A percentile compares a stretch with the other conserved stretches of the same genome.
These are phyloP conservation scores for Candida berthetii DNA, from an alignment of 805 yeast genomes.

Conservation along the genomic window DNA sequence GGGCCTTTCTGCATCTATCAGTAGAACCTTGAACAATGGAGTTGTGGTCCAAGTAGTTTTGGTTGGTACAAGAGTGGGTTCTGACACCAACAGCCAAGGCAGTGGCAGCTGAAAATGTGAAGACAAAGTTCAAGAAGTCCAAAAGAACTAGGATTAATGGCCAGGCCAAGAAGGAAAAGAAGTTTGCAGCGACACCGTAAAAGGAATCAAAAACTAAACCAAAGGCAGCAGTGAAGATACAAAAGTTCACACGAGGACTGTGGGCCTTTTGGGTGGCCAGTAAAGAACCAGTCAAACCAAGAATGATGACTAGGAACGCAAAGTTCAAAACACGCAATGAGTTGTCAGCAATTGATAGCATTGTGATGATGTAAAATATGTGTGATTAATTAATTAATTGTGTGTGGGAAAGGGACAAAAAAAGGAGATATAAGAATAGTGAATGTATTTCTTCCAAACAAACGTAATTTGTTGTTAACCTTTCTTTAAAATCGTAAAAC, in stretches of 20 bases:
- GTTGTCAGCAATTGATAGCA: slow-evolving; percentile 66
- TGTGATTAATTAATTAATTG: neutral
- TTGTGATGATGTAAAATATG: neutral
- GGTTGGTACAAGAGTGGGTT: slow-evolving; percentile 79
- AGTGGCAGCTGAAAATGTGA: slow-evolving; percentile 92
- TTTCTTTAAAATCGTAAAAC: neutral
- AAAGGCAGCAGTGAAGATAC: slow-evolving; percentile 82
- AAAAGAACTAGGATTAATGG: slow-evolving; percentile 69
- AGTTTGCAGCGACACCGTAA: slow-evolving; percentile 74
- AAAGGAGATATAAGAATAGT: too few relatives aligned
- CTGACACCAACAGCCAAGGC: slow-evolving; percentile 90
- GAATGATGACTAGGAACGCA: slow-evolving; percentile 65
- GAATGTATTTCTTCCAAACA: too few relatives aligned
- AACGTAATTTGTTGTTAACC: neutral
- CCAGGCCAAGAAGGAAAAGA: slow-evolving; percentile 78
- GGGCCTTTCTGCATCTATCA: slow-evolving; percentile 93
- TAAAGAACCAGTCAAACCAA: slow-evolving; percentile 89
- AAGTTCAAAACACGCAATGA: slow-evolving; percentile 72
- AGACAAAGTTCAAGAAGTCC: slow-evolving; percentile 86
- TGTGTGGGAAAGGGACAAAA: too few relatives aligned
- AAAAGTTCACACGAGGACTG: slow-evolving; percentile 81
- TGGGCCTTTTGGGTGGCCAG: slow-evolving; percentile 55
- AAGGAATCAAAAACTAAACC: slow-evolving; percentile 76
- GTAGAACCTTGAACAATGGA: slow-evolving; percentile 65
- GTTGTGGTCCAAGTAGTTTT: slow-evolving; percentile 57